Evolutionary conservation across 148 eudicot species (phyloP).

Genomic region (Vaccinium macrocarpon): DNA sequence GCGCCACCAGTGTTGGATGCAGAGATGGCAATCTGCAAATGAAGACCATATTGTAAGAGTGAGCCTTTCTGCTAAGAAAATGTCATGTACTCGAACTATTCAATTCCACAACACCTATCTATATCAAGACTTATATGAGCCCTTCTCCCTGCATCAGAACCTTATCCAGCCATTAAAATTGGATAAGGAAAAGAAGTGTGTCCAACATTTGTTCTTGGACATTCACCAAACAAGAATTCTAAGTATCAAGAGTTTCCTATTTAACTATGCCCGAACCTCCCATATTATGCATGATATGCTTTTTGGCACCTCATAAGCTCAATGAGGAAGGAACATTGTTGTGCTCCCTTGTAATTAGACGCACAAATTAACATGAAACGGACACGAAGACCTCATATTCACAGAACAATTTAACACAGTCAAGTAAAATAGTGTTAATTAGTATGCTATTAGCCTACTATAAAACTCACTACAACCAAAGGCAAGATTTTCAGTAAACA

Average conservation of each 20-base stretch:
- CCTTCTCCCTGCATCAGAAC: neutral
- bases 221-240: neutral
- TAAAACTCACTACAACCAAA: neutral
- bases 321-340: neutral
- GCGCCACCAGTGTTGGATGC: conserved; percentile 96
- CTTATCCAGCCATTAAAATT: neutral
- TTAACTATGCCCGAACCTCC: neutral
- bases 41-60: neutral
- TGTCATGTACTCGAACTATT: neutral
- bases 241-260: neutral
- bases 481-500: neutral
- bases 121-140: neutral
- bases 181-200: neutral
- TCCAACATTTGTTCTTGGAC: neutral
- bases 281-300: neutral
- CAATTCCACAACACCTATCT: neutral
- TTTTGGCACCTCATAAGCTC: neutral
- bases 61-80: conserved; percentile 7
- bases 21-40: conserved; percentile 74
- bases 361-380: neutral
- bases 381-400: neutral
- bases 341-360: neutral
- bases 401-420: neutral
- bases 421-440: neutral
- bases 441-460: neutral